These are phyloP conservation scores for Nakazawaea anatomiae DNA, from an alignment of 805 yeast species.

Conservation along the genomic window DNA sequence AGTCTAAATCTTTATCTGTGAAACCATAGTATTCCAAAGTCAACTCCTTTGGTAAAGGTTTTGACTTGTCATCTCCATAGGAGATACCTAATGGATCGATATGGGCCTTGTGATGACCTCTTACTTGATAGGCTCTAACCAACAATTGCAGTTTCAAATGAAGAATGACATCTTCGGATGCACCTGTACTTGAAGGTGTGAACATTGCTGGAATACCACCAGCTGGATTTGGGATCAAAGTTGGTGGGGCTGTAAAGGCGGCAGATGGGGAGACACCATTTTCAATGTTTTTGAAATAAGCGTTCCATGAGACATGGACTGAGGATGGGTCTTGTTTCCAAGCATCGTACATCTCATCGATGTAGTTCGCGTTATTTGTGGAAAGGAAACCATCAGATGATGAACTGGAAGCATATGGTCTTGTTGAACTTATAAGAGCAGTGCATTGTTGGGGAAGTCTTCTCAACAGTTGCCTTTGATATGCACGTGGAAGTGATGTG, in stretches of 20 bases:
- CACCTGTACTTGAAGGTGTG: slow-evolving; percentile 38
- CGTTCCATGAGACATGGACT: slow-evolving; percentile 96
- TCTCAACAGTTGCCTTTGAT: slow-evolving; percentile 5
- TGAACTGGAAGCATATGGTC: slow-evolving; percentile 30
- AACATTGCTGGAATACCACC: slow-evolving; percentile 66
- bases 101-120: slow-evolving; percentile 95
- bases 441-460: not conserved
- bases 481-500: slow-evolving; percentile 2
- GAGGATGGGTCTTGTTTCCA: slow-evolving; percentile 88
- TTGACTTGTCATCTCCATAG: slow-evolving; percentile 57
- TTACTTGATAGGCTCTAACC: slow-evolving; percentile 97
- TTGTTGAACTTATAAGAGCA: slow-evolving; percentile 4
- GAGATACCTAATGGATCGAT: slow-evolving; percentile 94
- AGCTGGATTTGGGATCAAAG: slow-evolving; percentile 73
- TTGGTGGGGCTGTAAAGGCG: slow-evolving; percentile 91
- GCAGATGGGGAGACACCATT: slow-evolving; percentile 62
- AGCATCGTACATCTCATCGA: slow-evolving; percentile 96
- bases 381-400: slow-evolving; percentile 67
- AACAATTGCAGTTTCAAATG: slow-evolving; percentile 94
- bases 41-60: slow-evolving; percentile 72
- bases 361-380: slow-evolving; percentile 81
- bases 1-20: slow-evolving; percentile 77
- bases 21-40: slow-evolving; percentile 91
- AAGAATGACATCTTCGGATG: slow-evolving; percentile 61
- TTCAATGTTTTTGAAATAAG: slow-evolving; percentile 89